A percentile compares a stretch with the other conserved stretches of the same genome.
These are phyloP conservation scores for Xylaria bambusicola DNA, from an alignment of 495 filamentous ascomycete genomes.

Conservation along the genomic window DNA sequence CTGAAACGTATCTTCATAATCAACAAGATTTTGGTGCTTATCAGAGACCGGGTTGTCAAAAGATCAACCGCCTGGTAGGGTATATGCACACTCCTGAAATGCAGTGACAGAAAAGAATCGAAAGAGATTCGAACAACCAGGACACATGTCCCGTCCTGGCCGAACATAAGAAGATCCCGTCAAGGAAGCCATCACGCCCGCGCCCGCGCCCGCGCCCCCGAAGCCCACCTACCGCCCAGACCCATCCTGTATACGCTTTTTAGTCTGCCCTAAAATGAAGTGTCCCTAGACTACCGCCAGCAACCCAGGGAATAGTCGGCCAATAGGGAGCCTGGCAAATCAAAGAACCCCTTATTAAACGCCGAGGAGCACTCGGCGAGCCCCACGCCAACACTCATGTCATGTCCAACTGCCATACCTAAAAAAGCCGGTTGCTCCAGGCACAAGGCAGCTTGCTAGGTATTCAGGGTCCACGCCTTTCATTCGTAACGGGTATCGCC, in stretches of 20 bases:
- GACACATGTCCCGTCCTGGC: conserved; percentile 5
- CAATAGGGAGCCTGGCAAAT: background rate
- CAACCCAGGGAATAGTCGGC: background rate
- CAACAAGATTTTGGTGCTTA: conserved; percentile 1
- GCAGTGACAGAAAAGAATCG: conserved; percentile 15
- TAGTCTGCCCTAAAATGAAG: conserved; percentile 9
- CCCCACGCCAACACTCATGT: conserved; percentile 12
- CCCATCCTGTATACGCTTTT: conserved; percentile 21
- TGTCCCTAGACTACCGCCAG: conserved; percentile 6
- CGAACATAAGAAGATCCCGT: conserved; percentile 1
- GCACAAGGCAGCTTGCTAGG: background rate
- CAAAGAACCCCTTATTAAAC: conserved; percentile 13
- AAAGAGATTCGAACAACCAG: conserved; percentile 9
- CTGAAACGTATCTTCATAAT: conserved; percentile 7
- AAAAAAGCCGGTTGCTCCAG: conserved; percentile 1
- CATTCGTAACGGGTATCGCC: conserved; percentile 11
- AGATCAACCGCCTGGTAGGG: conserved; percentile 11
- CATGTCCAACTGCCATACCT: conserved; percentile 7
- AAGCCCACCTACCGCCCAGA: background rate
- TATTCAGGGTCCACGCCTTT: background rate
- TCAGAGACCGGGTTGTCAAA: conserved; percentile 6
- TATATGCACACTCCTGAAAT: conserved; percentile 22
- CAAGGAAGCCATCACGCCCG: conserved; percentile 6
- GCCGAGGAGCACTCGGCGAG: background rate
- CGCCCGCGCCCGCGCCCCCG: no score